phyloP scores from a whole-genome alignment of 768 basidiomycete genomes.

The Boletus coccyginus region DNA sequence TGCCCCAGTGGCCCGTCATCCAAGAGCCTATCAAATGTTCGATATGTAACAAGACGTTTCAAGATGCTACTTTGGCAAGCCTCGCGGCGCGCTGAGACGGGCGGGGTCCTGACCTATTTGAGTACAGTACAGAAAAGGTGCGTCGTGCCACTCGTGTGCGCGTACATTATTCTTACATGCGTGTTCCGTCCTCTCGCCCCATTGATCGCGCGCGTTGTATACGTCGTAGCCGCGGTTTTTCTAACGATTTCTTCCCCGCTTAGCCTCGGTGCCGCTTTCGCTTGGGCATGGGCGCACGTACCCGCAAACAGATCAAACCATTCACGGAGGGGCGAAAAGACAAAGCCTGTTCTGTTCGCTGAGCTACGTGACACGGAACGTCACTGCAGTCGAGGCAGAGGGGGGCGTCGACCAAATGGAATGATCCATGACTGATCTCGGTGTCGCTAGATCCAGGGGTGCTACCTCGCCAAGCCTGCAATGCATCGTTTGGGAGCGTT shows the following conservation, averaged over 20 bases:
- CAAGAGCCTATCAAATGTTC: slow-evolving; percentile 79
- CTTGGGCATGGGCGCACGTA: no score
- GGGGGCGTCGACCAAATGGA: slow-evolving; percentile 53
- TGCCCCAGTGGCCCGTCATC: no score
- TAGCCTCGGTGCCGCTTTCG: neutral
- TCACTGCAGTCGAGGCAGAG: slow-evolving; percentile 60
- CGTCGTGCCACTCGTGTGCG: no score
- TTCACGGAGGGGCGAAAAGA: slow-evolving; percentile 93
- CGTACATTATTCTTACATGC: no score
- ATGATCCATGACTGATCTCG: no score
- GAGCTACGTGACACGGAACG: slow-evolving; percentile 86
- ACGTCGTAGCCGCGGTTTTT: no score
- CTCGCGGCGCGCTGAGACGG: slow-evolving; percentile 95
- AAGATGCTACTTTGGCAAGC: slow-evolving; percentile 82
- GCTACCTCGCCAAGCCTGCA: no score
- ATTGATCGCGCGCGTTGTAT: no score
- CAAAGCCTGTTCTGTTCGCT: slow-evolving; percentile 49
- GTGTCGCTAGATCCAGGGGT: no score
- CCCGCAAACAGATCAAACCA: slow-evolving; percentile 69
- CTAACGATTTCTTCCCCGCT: neutral
- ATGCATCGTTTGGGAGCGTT: no score
- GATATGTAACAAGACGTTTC: slow-evolving; percentile 82
- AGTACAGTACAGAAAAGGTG: slow-evolving; percentile 94
- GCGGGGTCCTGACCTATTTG: slow-evolving; percentile 93
- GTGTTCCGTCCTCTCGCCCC: no score